Conservation (phyloP, 2,329 filamentous ascomycete genomes). For the Akanthomyces muscarius region DNA sequence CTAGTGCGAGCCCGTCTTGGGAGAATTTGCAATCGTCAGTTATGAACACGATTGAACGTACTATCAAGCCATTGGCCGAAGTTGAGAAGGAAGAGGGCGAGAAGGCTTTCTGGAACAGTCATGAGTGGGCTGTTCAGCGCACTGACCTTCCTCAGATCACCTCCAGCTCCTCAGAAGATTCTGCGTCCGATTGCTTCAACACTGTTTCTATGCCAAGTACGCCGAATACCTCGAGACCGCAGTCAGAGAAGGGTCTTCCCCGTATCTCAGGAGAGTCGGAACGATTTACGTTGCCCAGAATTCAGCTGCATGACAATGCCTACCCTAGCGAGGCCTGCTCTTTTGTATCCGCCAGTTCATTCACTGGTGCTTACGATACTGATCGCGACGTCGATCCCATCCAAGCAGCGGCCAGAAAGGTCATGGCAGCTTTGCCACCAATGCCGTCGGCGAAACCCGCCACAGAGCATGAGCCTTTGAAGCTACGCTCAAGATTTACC, state of each 20-base stretch:
- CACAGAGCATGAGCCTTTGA: constrained; percentile 12
- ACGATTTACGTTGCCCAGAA: constrained; percentile 8
- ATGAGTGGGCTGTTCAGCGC: constrained; percentile 19
- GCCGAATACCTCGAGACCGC: constrained; percentile 37
- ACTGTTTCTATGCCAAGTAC: constrained; percentile 35
- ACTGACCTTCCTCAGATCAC: constrained; percentile 10
- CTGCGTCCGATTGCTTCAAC: constrained; percentile 36
- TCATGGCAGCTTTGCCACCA: constrained; percentile 30
- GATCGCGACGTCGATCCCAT: constrained; percentile 26
- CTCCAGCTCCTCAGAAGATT: constrained; percentile 35
- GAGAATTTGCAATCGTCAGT: constrained; percentile 22
- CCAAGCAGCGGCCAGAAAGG: constrained; percentile 29
- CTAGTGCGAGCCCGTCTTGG: constrained; percentile 19
- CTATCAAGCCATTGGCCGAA: constrained; percentile 13
- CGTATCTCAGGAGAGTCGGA: constrained; percentile 11
- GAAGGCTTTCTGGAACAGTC: constrained; percentile 12
- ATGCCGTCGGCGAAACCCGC: constrained; percentile 4
- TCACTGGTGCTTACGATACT: not conserved
- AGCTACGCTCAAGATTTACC: constrained; percentile 15
- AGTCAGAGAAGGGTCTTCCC: constrained; percentile 35
- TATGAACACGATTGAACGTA: constrained; percentile 21
- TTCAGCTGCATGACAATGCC: constrained; percentile 16
- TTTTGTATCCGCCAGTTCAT: constrained; percentile 4
- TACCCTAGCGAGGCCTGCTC: constrained; percentile 16
- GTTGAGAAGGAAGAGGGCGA: constrained; percentile 12